phyloP scores from a whole-genome alignment of 805 yeast species.

The Saturnispora serradocipensis region DNA sequence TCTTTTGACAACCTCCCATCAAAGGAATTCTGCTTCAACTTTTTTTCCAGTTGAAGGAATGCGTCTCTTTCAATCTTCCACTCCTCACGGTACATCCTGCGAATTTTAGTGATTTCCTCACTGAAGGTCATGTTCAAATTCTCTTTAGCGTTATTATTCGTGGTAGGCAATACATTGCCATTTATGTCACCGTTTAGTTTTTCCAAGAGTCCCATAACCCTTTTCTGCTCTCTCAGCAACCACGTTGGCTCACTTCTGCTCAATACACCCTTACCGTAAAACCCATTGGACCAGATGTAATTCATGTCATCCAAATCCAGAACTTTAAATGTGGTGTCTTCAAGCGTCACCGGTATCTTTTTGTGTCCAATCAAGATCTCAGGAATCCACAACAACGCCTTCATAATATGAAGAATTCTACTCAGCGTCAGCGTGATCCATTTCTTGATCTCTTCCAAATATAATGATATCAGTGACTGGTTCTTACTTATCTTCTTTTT shows the following conservation, averaged over 20 bases:
- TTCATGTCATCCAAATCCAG: slow-evolving; percentile 37
- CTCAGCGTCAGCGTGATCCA: background rate
- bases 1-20: slow-evolving; percentile 9
- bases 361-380: background rate
- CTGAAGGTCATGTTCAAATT: slow-evolving; percentile 28
- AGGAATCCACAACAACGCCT: background rate
- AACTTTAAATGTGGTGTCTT: slow-evolving; percentile 30
- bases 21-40: slow-evolving; percentile 20
- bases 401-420: background rate
- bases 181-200: background rate
- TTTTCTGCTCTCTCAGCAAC: slow-evolving; percentile 52
- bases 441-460: background rate
- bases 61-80: slow-evolving; percentile 64
- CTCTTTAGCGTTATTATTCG: background rate
- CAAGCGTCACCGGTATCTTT: background rate
- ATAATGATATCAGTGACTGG: background rate
- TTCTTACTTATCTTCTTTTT: background rate
- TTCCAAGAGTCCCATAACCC: slow-evolving; percentile 30
- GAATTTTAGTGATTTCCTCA: slow-evolving; percentile 68
- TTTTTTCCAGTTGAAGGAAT: slow-evolving; percentile 40
- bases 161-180: background rate
- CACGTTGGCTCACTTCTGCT: slow-evolving; percentile 93
- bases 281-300: slow-evolving; percentile 73
- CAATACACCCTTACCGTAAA: slow-evolving; percentile 85
- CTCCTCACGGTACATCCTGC: slow-evolving; percentile 62